Conservation (phyloP, 306 rosid genomes). For the Acacia melanoxylon region DNA sequence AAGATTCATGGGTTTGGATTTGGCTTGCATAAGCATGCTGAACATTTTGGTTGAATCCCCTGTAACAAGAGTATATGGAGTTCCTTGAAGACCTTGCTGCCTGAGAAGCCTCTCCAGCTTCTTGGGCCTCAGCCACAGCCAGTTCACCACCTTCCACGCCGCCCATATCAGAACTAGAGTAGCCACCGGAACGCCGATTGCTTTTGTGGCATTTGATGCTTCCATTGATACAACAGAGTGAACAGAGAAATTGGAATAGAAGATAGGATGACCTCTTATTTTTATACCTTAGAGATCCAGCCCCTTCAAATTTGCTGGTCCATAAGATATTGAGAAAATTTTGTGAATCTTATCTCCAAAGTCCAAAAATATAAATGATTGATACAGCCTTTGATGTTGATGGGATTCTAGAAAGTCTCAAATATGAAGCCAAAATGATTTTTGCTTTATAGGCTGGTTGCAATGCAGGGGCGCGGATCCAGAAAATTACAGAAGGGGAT, state of each 20-base stretch:
- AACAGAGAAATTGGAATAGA: background rate
- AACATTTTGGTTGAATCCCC: conserved; percentile 35
- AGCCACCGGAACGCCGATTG: background rate
- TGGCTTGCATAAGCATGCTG: conserved; percentile 27
- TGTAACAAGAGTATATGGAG: conserved; percentile 26
- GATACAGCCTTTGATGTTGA: background rate
- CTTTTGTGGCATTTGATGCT: background rate
- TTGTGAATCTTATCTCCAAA: background rate
- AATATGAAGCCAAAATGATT: background rate
- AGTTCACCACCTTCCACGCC: conserved; percentile 35
- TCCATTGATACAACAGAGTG: background rate
- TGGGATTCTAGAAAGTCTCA: background rate
- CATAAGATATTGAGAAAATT: background rate
- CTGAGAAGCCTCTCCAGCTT: conserved; percentile 36
- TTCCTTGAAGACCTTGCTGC: conserved; percentile 37
- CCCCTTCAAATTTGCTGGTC: background rate
- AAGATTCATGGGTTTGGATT: conserved; percentile 42
- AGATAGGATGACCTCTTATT: too few relatives aligned
- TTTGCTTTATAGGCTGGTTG: background rate
- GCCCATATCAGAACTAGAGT: background rate
- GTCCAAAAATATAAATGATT: background rate
- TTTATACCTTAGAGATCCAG: too few relatives aligned
- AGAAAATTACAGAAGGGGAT: too few relatives aligned
- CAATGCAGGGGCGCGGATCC: too few relatives aligned
- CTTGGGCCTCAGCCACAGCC: conserved; percentile 51